Evolutionary conservation across 768 basidiomycete genomes (phyloP), one percentile per base, ranked within the genome.

Genomic region (Nidularia pulvinata): DNA sequence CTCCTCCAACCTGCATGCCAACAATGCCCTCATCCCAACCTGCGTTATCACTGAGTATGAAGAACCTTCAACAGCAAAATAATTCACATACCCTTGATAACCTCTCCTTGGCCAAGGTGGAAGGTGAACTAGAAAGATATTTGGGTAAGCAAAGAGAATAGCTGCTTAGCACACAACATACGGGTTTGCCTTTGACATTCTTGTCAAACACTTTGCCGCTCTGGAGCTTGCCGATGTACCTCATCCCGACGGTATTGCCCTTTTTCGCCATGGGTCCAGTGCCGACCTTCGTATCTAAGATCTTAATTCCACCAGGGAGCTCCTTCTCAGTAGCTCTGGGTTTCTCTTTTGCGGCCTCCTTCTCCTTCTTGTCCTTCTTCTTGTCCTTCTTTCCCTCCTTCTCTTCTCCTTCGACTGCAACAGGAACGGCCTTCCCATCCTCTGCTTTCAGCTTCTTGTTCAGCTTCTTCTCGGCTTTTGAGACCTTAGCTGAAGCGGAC

Each of bases 1-100:
- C 95, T 30, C 95, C 95, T 39, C 86, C 89, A 39, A 88, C 84
- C 61, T 91, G 87, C 95, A 98, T 97, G 34, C 96, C 96, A 33
- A 77, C 85, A 52, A 98, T 78, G 39, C 95, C 96, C 63, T 91
- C 76, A 61, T 98, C 96, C 95, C 95, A 97, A 46, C 90, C 86
- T 89, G 53, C 25, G 10, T 46, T 37, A 36, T 19, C 50, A 46
- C 55, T n/a, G 52, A 13, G 39, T 55, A 30, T 48, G 30, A 37
- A 47, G 36, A n/a, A 48, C 4, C 3, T 36, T 45, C 13, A 55
- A 48, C 34, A 32, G 30, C n/a, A 34, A 19, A 22, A 1, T 25
- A 49, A 45, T 3, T 33, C 10, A 55, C 73, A 46, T 53, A 86
- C 88, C 91, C 77, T 93, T 93, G 71, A 98, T 97, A 50, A 98